A percentile compares a stretch with the other conserved stretches of the same genome.
phyloP scores from a whole-genome alignment of 108 stramenopile species.

The Conticribra guillardii region DNA sequence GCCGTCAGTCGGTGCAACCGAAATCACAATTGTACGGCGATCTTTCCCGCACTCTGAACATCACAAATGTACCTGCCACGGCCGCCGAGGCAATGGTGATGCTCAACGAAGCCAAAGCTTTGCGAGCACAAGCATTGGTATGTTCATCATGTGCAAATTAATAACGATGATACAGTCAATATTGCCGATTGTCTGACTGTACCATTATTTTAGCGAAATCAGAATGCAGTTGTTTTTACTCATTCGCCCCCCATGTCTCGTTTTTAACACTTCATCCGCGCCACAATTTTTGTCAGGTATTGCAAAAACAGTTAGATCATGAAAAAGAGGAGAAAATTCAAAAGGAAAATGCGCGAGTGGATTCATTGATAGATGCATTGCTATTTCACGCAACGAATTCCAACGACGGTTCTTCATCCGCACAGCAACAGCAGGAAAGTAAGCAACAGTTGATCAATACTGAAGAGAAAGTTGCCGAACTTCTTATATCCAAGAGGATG shows the following conservation, averaged over 20 bases:
- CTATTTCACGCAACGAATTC: slow-evolving; percentile 41
- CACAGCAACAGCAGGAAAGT: slow-evolving; percentile 15
- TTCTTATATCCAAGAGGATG: slow-evolving; percentile 61
- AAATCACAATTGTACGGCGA: neutral
- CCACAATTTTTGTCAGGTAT: neutral
- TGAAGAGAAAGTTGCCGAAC: slow-evolving; percentile 58
- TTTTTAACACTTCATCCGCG: neutral
- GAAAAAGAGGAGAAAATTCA: slow-evolving; percentile 52
- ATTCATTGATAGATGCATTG: slow-evolving; percentile 66
- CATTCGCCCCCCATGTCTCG: slow-evolving; percentile 5
- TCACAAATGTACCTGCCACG: neutral
- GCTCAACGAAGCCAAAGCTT: neutral
- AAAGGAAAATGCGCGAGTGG: slow-evolving; percentile 54
- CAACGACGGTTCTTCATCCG: slow-evolving; percentile 31
- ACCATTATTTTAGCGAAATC: too few relatives aligned
- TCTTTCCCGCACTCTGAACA: neutral
- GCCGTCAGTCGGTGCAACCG: neutral
- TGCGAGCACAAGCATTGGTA: neutral
- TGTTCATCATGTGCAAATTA: neutral
- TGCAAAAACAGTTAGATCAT: slow-evolving; percentile 39
- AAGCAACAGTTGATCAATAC: slow-evolving; percentile 63
- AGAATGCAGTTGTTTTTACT: too few relatives aligned
- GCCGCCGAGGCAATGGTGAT: neutral
- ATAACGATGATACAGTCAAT: slow-evolving; percentile 9
- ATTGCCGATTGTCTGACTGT: too few relatives aligned